Evolutionary conservation across 129 eudicot species (phyloP).

Genomic region (Smallanthus sonchifolius): DNA sequence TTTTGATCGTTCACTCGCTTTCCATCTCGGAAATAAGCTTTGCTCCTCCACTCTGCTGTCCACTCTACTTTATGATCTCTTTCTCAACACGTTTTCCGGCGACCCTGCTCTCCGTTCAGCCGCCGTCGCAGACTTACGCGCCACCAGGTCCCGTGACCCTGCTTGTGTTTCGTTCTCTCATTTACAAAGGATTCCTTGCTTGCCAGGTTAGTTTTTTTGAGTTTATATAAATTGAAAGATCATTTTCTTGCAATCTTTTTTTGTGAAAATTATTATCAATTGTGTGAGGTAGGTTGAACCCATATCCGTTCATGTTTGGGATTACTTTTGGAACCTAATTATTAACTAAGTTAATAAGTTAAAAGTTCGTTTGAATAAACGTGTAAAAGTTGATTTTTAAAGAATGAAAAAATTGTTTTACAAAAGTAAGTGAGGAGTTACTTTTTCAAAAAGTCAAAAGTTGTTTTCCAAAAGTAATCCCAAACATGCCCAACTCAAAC

Average conservation of each 20-base stretch:
- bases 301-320: no score
- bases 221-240: not conserved
- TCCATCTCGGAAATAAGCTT: constrained; percentile 83
- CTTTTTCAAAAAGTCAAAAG: no score
- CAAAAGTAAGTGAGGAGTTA: no score
- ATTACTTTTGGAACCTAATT: no score
- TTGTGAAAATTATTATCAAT: no score
- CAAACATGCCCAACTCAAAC: no score
- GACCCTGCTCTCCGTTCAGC: constrained; percentile 58
- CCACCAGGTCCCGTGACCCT: constrained; percentile 79
- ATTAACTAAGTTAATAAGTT: no score
- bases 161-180: constrained; percentile 81
- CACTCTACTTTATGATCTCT: constrained; percentile 78
- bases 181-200: constrained; percentile 90
- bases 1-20: constrained; percentile 61
- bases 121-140: constrained; percentile 73
- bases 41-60: constrained; percentile 77
- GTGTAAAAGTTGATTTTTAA: no score
- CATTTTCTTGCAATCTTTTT: not conserved
- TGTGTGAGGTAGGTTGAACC: no score
- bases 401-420: no score
- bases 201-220: constrained; percentile 49
- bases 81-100: constrained; percentile 52
- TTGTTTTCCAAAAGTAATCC: no score
- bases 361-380: no score